Conservation (phyloP, 805 yeast species). For the Spathaspora passalidarum region DNA sequence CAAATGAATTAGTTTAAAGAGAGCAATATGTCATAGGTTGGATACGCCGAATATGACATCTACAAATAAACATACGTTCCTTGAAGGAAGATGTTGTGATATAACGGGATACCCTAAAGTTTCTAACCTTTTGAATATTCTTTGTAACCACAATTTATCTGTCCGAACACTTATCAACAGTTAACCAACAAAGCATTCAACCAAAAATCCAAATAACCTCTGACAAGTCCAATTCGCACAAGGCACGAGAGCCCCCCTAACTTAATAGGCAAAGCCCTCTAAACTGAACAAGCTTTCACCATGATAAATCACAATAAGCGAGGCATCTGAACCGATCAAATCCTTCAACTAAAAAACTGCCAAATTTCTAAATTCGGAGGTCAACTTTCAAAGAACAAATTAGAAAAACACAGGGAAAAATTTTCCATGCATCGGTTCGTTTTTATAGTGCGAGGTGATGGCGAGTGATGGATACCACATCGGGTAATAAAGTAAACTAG, state of each 20-base stretch:
- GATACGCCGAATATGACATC: no score
- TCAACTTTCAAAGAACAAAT: conserved; percentile 33
- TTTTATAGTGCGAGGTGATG: neutral
- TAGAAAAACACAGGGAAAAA: conserved; percentile 1
- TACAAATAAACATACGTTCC: no score
- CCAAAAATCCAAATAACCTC: conserved; percentile 8
- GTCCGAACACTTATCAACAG: conserved; percentile 33
- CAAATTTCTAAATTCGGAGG: conserved; percentile 34
- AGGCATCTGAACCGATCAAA: conserved; percentile 4
- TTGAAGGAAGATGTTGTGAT: conserved; percentile 42
- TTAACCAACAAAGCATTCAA: conserved; percentile 18
- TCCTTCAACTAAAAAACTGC: conserved; percentile 19
- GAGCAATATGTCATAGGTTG: neutral
- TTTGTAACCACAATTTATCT: conserved; percentile 40
- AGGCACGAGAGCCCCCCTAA: conserved; percentile 29
- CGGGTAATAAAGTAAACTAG: neutral
- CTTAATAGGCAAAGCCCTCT: conserved; percentile 34
- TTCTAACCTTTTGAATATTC: conserved; percentile 35
- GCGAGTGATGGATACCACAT: no score
- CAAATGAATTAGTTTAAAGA: neutral
- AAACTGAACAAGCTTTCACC: conserved; percentile 16
- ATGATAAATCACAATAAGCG: conserved; percentile 1
- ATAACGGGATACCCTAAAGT: conserved; percentile 45
- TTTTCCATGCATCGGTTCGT: conserved; percentile 1
- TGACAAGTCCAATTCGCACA: conserved; percentile 8